Evolutionary conservation across 2,329 filamentous ascomycete species (phyloP), one percentile per base, ranked within the genome.

Genomic region (Ramichloridium luteum): DNA sequence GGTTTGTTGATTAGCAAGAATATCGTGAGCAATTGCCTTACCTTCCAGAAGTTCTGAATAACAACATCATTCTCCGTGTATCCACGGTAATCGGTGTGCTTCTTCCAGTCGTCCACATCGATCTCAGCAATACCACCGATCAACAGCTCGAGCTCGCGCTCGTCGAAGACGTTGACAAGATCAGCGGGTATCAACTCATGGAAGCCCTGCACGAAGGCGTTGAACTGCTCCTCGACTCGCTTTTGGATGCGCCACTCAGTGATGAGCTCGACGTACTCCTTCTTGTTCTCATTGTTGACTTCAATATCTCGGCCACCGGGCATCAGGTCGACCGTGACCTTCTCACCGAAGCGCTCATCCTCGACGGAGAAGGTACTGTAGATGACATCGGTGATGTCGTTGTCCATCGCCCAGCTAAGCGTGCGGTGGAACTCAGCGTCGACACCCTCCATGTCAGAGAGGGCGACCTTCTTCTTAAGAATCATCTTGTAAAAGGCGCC

Each of bases 61-160:
- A 98, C 90, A 53, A 94, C 84, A 50, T 98, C 90, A 35, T 78
- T 85, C 62, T 98, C 90, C 6, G 92, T 94, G 69, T 98, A 98
- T 33, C 90, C 90, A 48, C 90, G 80, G 61, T 98, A 98, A 55
- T 98, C 90, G 28, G 90, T 98, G 63, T 98, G 90, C 68, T 98
- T 98, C 79, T 98, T 96, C 90, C 90, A 98, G 61, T 98, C 90
- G 38, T 98, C 90, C 11, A 98, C 88, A 52, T 98, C 90, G 47
- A 98, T 98, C 61, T 98, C 90, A n/a, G 90, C 90, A 49, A 98
- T 98, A 70, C 90, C 90, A 45, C 90, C 90, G 53, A 98, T 96
- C 46, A 98, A 70, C 46, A 98, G 64, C 61, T 98, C 90, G 28
- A 98, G 68, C 60, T 98, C 90, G 50, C 90, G 81, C 67, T 98